Base-by-base conservation (phyloP, 2,329 filamentous ascomycete species). In the Colletotrichum sp. region DNA sequence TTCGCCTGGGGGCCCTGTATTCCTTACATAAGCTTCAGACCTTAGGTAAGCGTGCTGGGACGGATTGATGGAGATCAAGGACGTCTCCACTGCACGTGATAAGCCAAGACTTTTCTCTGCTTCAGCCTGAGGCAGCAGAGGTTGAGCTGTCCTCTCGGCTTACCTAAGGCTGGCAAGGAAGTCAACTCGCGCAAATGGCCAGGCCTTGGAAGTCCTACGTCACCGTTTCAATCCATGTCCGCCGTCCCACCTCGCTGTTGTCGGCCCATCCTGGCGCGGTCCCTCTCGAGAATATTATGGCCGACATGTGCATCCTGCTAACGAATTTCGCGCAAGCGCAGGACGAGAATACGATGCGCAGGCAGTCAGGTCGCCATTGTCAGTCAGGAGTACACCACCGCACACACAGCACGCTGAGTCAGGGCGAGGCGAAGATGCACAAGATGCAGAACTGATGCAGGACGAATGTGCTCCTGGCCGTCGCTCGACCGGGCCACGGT, bases 211-310 rank as follows among this genome's bases (percentile, higher is more conserved):
- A 27, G 43, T 72, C 33, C 33, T 54, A 72, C 70, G 70, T 72
- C 70, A 72, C 70, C 24, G 62, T 66, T 8, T 66, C 62, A 31
- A 57, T 66, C 68, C 69, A 66, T 47, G 61, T 33, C 34, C 38
- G n/a, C 21, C 36, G 65, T 57, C 65, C 71, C 71, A 71, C 71
- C 67, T 57, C 33, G 34, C 36, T 61, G 13, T 66, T 57, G 38
- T 58, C 55, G 71, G 68, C 54, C 27, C 43, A 69, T 69, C 66
- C 67, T 73, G 54, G 54, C 68, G 59, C 57, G 16, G 69, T 29
- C 55, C 38, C 15, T 36, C 13, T 61, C 33, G 67, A 62, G 67
- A 62, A 55, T 34, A n/a, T 51, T 21, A 51, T 51, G 43, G 43
- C 65, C 34, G 47, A 63, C 65, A 57, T 69, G 13, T 72, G 33